A percentile compares a stretch with the other conserved stretches of the same genome.
phyloP scores from a whole-genome alignment of 83 land plant genomes.

The Picea mariana region DNA sequence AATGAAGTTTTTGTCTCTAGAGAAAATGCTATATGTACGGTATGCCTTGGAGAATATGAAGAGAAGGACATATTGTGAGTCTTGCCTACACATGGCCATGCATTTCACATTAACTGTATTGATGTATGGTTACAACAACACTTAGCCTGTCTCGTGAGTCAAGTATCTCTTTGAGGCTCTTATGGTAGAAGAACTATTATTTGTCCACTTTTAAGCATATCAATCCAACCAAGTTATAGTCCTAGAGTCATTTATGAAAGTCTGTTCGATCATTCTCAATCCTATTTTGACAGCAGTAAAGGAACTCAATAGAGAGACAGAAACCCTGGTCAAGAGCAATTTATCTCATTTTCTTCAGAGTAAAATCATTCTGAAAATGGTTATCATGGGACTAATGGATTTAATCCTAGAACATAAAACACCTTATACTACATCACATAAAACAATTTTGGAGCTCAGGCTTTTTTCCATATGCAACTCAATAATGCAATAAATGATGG shows the following conservation, averaged over 20 bases:
- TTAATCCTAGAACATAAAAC: background rate
- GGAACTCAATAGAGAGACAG: background rate
- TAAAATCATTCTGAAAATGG: background rate
- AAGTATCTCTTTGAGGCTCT: slow-evolving; percentile 38
- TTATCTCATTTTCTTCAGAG: slow-evolving; percentile 3
- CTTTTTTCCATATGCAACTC: too few species aligned
- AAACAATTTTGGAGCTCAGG: background rate
- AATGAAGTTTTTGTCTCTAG: too few species aligned
- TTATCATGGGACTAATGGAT: background rate
- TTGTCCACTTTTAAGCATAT: too few species aligned
- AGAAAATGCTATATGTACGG: too few species aligned
- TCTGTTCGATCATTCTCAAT: too few species aligned
- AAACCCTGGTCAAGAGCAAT: background rate
- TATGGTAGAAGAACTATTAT: too few species aligned
- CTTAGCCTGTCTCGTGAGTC: slow-evolving; percentile 21
- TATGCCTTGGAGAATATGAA: slow-evolving; percentile 19
- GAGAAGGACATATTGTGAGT: background rate
- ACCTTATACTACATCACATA: background rate
- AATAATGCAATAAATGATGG: too few species aligned
- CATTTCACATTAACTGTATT: slow-evolving; percentile 23
- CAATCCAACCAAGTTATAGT: too few species aligned
- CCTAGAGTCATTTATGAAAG: too few species aligned
- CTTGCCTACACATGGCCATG: slow-evolving; percentile 21
- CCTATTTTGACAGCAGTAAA: too few species aligned
- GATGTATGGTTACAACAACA: slow-evolving; percentile 20